These are phyloP conservation scores for Backusella tarrabulga DNA, from an alignment of 192 early-diverging fungal genomes.

Conservation along the genomic window DNA sequence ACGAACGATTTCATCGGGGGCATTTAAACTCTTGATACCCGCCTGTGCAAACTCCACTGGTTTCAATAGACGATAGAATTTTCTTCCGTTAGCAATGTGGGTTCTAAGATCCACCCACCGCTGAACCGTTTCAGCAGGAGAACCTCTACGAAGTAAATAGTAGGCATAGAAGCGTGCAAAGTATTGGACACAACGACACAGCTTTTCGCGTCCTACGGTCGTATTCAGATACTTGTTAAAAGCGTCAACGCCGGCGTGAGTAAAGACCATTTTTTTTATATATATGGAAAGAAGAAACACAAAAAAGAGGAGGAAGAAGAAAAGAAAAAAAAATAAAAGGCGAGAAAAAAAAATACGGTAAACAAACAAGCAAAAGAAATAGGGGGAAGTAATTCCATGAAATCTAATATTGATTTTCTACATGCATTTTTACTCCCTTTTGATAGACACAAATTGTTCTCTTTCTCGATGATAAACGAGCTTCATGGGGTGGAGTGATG, in stretches of 20 bases:
- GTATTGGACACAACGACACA: constrained; percentile 82
- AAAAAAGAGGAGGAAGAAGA: background rate
- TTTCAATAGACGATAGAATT: constrained; percentile 70
- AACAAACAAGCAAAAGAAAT: background rate
- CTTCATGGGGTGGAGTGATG: background rate
- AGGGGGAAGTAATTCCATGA: background rate
- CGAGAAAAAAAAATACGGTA: background rate
- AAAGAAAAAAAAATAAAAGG: background rate
- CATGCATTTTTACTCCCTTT: constrained; percentile 5
- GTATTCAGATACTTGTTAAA: constrained; percentile 51
- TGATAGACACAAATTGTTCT: background rate
- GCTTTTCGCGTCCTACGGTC: constrained; percentile 74
- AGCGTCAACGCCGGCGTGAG: constrained; percentile 18
- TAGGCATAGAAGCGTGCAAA: constrained; percentile 78
- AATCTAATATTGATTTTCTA: background rate
- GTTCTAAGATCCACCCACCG: constrained; percentile 62
- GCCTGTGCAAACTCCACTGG: constrained; percentile 64
- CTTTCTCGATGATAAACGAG: background rate
- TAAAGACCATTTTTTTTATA: constrained; percentile 13
- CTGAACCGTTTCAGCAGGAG: constrained; percentile 55
- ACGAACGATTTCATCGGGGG: constrained; percentile 60
- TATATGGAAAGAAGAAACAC: background rate
- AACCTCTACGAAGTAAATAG: constrained; percentile 52
- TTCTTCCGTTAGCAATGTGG: constrained; percentile 57
- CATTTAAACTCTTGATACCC: constrained; percentile 49